Evolutionary conservation across 306 rosid species (phyloP).

Genomic region (Urtica urens): DNA sequence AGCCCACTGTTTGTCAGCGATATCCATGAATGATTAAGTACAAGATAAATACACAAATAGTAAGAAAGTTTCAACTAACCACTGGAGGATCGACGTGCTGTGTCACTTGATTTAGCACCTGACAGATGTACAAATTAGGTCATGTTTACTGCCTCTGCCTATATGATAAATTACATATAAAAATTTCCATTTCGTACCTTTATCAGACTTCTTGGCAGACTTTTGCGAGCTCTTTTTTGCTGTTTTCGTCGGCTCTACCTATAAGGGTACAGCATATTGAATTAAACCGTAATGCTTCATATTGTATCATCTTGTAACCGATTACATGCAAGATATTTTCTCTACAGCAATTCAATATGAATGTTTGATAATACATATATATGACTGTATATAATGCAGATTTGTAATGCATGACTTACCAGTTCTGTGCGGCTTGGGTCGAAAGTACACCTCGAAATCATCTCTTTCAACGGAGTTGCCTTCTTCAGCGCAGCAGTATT

Average conservation of each 20-base stretch:
- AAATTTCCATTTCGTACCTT: slow-evolving; percentile 41
- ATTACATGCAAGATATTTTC: background rate
- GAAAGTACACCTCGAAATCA: slow-evolving; percentile 23
- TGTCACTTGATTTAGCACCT: slow-evolving; percentile 27
- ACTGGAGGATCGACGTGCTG: slow-evolving; percentile 28
- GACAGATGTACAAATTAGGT: slow-evolving; percentile 19
- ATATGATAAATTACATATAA: slow-evolving; percentile 29
- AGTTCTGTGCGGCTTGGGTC: slow-evolving; percentile 34
- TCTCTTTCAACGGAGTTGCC: slow-evolving; percentile 26
- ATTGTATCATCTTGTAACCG: no score
- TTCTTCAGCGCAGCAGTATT: slow-evolving; percentile 25
- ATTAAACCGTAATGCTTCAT: background rate
- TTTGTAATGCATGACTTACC: slow-evolving; percentile 34
- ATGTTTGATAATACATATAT: background rate
- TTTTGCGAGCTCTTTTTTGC: slow-evolving; percentile 23
- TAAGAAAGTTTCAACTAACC: slow-evolving; percentile 16
- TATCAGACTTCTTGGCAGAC: slow-evolving; percentile 25
- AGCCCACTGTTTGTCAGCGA: background rate
- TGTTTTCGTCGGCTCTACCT: slow-evolving; percentile 37
- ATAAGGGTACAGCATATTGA: slow-evolving; percentile 13
- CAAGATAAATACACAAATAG: background rate
- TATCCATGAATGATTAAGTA: slow-evolving; percentile 5
- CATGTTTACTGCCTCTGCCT: slow-evolving; percentile 30
- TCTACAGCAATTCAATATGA: background rate
- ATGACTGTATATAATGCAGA: background rate